A percentile compares a stretch with the other conserved stretches of the same genome.
Conservation (phyloP, 306 rosid species). For the Prunus mongolica region DNA sequence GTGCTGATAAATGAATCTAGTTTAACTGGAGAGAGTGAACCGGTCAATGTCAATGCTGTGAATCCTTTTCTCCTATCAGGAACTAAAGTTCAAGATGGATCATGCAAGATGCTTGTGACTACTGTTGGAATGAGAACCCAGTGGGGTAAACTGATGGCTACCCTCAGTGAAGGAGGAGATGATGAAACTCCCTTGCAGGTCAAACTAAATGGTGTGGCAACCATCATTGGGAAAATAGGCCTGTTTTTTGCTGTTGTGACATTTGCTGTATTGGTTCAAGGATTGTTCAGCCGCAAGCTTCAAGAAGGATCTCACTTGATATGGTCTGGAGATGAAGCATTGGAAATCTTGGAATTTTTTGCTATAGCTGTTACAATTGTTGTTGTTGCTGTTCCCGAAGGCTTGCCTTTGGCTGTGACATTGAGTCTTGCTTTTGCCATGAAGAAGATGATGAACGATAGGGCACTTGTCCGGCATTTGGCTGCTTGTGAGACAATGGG, state of each 20-base stretch:
- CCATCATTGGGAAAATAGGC: conserved; percentile 93
- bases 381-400: conserved; percentile 99
- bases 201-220: conserved; percentile 98
- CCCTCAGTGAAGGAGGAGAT: conserved; percentile 97
- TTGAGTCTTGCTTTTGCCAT: conserved; percentile 98
- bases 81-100: conserved; percentile 97
- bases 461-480: conserved; percentile 93
- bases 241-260: conserved; percentile 90
- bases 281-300: conserved; percentile 72
- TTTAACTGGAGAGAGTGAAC: conserved; percentile 98
- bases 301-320: conserved; percentile 71
- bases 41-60: conserved; percentile 51
- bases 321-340: conserved; percentile 87
- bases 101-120: conserved; percentile 96
- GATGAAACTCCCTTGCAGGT: conserved; percentile 99
- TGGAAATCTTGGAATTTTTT: conserved; percentile 80
- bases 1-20: conserved; percentile 89
- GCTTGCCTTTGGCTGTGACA: conserved; percentile 96
- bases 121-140: conserved; percentile 99
- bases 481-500: conserved; percentile 99
- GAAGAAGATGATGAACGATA: conserved; percentile 99
- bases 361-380: conserved; percentile 96
- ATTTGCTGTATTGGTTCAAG: conserved; percentile 90
- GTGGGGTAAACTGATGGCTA: conserved; percentile 97
- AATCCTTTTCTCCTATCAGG: conserved; percentile 94